Evolutionary conservation across 2,329 filamentous ascomycete genomes (phyloP).

Genomic region (Hypocreales sp.): DNA sequence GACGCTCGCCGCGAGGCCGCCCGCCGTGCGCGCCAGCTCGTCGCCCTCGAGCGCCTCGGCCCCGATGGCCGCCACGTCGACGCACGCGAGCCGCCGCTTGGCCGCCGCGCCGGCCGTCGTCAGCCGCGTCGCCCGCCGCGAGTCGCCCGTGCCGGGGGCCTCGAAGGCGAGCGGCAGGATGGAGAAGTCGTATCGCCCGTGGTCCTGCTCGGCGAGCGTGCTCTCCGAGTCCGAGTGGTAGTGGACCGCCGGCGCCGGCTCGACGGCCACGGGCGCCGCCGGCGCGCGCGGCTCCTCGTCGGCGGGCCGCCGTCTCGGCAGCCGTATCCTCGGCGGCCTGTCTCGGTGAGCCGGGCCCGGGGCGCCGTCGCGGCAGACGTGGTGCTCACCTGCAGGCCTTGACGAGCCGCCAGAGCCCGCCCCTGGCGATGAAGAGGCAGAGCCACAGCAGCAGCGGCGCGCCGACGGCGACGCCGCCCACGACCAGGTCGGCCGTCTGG

Average conservation of each 20-base stretch:
- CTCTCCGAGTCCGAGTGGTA: background rate
- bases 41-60: background rate
- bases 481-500: constrained; percentile 11
- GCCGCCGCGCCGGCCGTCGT: background rate
- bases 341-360: background rate
- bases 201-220: background rate
- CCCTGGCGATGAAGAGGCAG: constrained; percentile 1
- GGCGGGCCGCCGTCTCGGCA: background rate
- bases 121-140: constrained; percentile 1
- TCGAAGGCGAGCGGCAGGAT: constrained; percentile 1
- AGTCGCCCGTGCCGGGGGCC: background rate
- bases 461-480: constrained; percentile 10
- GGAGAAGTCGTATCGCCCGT: constrained; percentile 1
- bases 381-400: background rate
- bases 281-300: background rate
- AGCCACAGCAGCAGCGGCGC: constrained; percentile 7
- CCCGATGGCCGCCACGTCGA: constrained; percentile 1
- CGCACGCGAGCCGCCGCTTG: constrained; percentile 1
- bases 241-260: background rate
- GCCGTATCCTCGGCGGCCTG: background rate
- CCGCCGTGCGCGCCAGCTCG: background rate
- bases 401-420: background rate
- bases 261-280: background rate
- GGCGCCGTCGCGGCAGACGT: background rate
- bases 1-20: background rate